phyloP scores from a whole-genome alignment of 1,284 basidiomycete species.

The Mycena sp. region DNA sequence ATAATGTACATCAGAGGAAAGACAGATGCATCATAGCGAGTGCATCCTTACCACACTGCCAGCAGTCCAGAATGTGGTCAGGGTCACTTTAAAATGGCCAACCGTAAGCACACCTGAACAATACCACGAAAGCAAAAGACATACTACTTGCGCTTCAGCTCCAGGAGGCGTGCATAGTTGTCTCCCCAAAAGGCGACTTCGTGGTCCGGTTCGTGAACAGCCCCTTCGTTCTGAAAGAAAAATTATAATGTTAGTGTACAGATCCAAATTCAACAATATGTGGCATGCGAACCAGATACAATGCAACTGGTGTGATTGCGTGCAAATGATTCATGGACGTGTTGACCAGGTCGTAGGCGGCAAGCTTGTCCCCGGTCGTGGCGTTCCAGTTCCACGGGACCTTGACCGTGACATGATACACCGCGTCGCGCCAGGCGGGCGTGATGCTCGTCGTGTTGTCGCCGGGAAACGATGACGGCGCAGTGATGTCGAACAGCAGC shows the following conservation, averaged over 20 bases:
- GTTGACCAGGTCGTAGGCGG: conserved; percentile 46
- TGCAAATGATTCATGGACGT: conserved; percentile 51
- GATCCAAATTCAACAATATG: background rate
- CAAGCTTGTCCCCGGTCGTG: conserved; percentile 47
- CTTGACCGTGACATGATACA: conserved; percentile 57
- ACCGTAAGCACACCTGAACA: background rate
- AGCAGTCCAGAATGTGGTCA: conserved; percentile 3
- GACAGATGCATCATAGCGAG: too few relatives aligned
- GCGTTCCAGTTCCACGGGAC: conserved; percentile 54
- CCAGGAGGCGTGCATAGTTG: conserved; percentile 56
- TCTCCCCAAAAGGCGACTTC: conserved; percentile 63
- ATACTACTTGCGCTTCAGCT: conserved; percentile 66
- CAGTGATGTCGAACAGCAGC: conserved; percentile 50
- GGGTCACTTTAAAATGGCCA: conserved; percentile 2
- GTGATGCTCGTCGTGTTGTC: conserved; percentile 54
- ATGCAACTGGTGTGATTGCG: conserved; percentile 55
- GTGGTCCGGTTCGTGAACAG: conserved; percentile 64
- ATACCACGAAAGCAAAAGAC: conserved; percentile 29
- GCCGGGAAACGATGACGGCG: conserved; percentile 43
- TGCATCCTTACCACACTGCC: conserved; percentile 9
- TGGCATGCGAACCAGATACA: conserved; percentile 45
- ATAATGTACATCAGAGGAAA: background rate
- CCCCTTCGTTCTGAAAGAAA: conserved; percentile 58
- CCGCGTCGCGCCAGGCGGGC: conserved; percentile 54
- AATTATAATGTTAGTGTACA: background rate